These are phyloP conservation scores for Zygoascus tannicola DNA, from an alignment of 805 yeast species.

Conservation along the genomic window DNA sequence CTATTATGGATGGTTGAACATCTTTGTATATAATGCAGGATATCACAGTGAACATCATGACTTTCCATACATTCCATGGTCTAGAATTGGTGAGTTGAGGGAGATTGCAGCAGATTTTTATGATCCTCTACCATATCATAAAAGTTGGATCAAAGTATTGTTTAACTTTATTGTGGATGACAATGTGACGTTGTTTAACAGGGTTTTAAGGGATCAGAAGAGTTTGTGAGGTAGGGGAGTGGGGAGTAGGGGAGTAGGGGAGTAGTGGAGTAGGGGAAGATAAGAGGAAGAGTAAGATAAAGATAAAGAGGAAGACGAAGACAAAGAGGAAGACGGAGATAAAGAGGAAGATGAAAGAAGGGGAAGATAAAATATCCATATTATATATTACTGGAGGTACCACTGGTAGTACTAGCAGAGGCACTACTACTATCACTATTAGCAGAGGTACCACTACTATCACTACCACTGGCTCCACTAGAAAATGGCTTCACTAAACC, in stretches of 20 bases:
- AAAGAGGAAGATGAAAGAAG: too few species aligned
- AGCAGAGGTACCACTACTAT: too few species aligned
- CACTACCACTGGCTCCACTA: not conserved
- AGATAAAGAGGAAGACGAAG: too few species aligned
- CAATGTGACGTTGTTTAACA: slow-evolving; percentile 62
- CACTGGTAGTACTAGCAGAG: too few species aligned
- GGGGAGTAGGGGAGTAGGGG: too few species aligned
- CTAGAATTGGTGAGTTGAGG: slow-evolving; percentile 56
- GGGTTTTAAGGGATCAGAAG: slow-evolving; percentile 52
- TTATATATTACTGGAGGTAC: too few species aligned
- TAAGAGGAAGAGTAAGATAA: too few species aligned
- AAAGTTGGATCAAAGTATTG: slow-evolving; percentile 71
- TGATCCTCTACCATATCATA: slow-evolving; percentile 65
- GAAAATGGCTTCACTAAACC: not conserved
- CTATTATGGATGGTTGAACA: slow-evolving; percentile 72
- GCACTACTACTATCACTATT: too few species aligned
- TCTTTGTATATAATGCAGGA: slow-evolving; percentile 86
- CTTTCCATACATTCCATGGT: slow-evolving; percentile 91
- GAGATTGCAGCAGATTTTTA: slow-evolving; percentile 72
- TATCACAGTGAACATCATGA: slow-evolving; percentile 94
- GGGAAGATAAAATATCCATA: too few species aligned
- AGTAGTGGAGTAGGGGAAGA: too few species aligned
- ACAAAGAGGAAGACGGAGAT: too few species aligned
- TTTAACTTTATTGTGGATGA: slow-evolving; percentile 61
- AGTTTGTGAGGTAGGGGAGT: too few species aligned